Evolutionary conservation across 805 yeast genomes (phyloP), one percentile per base, ranked within the genome.

Genomic region (Priceomyces carsonii): DNA sequence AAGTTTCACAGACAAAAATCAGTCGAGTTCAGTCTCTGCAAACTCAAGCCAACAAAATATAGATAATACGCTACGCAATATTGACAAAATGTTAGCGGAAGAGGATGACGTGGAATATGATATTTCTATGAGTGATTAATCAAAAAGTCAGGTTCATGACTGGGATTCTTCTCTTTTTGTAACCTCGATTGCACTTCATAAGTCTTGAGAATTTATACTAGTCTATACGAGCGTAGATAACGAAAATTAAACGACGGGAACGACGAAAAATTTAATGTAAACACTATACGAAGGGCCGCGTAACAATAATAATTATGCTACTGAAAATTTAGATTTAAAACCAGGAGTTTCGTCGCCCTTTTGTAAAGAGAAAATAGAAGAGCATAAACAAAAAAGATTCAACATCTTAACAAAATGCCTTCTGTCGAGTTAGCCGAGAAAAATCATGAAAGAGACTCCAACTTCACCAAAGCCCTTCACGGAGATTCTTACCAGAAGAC

Each of bases 401-500:
- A 28, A 18, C 18, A 28, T 17, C 17, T 13, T 16, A 12, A 29
- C 13, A 45, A 17, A 32, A 46, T 48, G 51, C 20, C 48, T 4
- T 20, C 41, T 8, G 26, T 57, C 44, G 40, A 57, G 50, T 58
- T 67, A 50, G 68, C 70, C 27, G 57, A 66, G 33, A 82, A 79
- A 63, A 67, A 81, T 44, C 77, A 65, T 59, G 66, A 66, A 33
- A 66, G 69, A 47, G 93, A 84, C 62, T 69, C 76, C 48, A 74
- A 80, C 35, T 91, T 91, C 63, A 85, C 97, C 48, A 72, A 80
- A 50, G 86, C 91, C 23, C 66, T 91, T 59, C 97, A 91, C 61
- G 97, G 97, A 47, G 77, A 82, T 32, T 77, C 79, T 27, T 82
- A 77, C 50, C 58, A 76, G 38, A 75, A 73, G 50, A 68, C 80